Evolutionary conservation across 441 rosid genomes (phyloP).

Genomic region (Syzygium malaccense): DNA sequence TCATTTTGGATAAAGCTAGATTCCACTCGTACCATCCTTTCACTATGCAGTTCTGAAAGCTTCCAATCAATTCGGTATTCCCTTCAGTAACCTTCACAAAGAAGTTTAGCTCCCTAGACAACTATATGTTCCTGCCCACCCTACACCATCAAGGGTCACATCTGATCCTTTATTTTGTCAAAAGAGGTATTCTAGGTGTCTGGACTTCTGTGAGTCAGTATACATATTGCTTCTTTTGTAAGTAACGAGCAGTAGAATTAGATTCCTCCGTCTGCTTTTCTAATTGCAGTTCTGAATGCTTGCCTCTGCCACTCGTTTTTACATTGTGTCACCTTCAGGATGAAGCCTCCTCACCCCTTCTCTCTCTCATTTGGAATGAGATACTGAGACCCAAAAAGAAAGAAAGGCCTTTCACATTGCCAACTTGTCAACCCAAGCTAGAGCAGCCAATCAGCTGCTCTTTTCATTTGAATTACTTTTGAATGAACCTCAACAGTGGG

Average conservation of each 20-base stretch:
- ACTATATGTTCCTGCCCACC: neutral
- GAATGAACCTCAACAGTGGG: neutral
- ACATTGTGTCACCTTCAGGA: slow-evolving; percentile 14
- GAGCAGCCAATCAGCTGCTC: neutral
- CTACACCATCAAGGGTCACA: neutral
- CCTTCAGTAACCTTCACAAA: neutral
- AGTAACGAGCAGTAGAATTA: slow-evolving; percentile 15
- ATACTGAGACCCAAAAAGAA: neutral
- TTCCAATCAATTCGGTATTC: neutral
- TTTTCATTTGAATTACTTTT: neutral
- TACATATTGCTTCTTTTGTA: slow-evolving; percentile 4
- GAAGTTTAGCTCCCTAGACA: neutral
- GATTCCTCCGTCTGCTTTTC: slow-evolving; percentile 20
- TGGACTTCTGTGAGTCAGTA: neutral
- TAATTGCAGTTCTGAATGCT: neutral
- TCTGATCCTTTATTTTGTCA: neutral
- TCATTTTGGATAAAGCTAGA: neutral
- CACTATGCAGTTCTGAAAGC: neutral
- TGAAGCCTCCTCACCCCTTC: neutral
- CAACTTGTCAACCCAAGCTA: neutral
- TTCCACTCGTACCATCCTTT: neutral
- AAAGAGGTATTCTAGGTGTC: neutral
- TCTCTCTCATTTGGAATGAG: neutral
- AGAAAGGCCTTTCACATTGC: neutral
- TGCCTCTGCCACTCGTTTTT: neutral